Percentiles rank a stretch among this genome's conserved stretches.
Evolutionary conservation across 2,329 filamentous ascomycete species (phyloP).

Genomic region (Simplicillium aogashimaense): DNA sequence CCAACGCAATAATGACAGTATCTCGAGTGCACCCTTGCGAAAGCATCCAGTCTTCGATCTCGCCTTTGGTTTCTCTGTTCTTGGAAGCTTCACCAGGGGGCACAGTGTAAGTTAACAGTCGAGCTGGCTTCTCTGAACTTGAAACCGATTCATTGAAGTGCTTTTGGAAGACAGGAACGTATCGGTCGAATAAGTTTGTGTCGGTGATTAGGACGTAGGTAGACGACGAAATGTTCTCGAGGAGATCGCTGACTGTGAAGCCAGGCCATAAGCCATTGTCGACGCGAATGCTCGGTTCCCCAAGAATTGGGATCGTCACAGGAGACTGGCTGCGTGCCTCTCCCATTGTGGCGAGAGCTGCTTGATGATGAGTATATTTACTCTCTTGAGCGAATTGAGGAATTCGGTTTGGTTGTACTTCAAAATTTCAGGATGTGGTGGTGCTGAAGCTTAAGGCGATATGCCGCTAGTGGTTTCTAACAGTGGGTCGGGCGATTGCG

Average conservation of each 20-base stretch:
- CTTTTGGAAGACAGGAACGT: conserved; percentile 64
- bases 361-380: neutral
- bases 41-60: conserved; percentile 97
- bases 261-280: conserved; percentile 83
- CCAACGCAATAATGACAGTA: conserved; percentile 87
- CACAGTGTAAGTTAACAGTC: conserved; percentile 77
- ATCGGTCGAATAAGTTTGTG: conserved; percentile 75
- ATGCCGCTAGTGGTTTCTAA: too few species aligned
- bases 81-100: conserved; percentile 92
- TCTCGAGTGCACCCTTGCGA: conserved; percentile 87
- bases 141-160: conserved; percentile 16
- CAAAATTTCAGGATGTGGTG: too few species aligned
- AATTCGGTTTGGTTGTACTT: too few species aligned
- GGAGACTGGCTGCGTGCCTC: conserved; percentile 23
- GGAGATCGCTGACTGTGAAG: conserved; percentile 72
- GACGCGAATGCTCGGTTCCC: conserved; percentile 82
- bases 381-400: conserved; percentile 3
- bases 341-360: conserved; percentile 14
- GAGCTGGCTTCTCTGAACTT: conserved; percentile 29
- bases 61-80: conserved; percentile 82
- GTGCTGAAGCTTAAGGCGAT: too few species aligned
- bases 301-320: conserved; percentile 67
- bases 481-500: too few species aligned
- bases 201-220: conserved; percentile 97
- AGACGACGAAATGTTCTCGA: conserved; percentile 67